Conservation (phyloP, 352 stramenopile species). For the Blastocystis sp. region DNA sequence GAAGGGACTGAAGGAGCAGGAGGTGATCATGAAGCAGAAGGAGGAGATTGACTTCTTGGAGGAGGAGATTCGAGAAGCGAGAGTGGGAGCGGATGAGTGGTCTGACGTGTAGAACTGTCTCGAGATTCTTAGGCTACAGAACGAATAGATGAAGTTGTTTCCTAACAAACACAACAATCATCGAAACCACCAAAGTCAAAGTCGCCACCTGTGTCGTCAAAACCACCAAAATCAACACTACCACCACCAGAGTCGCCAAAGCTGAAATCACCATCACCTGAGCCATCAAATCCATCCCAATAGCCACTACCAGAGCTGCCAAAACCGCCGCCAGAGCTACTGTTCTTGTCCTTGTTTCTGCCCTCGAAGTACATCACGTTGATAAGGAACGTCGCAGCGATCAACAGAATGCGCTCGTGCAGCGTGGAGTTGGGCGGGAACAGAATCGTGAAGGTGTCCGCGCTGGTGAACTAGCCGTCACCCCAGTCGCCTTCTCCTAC, state of each 20-base stretch:
- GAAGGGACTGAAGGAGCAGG: slow-evolving; percentile 31
- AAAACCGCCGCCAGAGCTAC: neutral
- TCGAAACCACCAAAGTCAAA: neutral
- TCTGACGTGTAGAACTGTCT: slow-evolving; percentile 22
- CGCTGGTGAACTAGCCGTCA: slow-evolving; percentile 48
- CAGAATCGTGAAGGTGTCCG: slow-evolving; percentile 43
- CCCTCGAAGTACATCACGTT: slow-evolving; percentile 69
- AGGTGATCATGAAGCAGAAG: slow-evolving; percentile 3
- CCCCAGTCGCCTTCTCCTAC: neutral
- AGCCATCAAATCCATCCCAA: neutral
- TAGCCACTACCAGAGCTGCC: neutral
- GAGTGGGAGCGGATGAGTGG: neutral
- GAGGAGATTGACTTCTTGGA: neutral
- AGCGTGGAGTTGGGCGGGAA: slow-evolving; percentile 68
- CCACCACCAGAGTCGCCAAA: neutral
- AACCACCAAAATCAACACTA: neutral
- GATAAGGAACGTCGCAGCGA: slow-evolving; percentile 59
- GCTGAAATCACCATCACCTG: neutral
- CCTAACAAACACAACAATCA: neutral
- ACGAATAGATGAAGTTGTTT: slow-evolving; percentile 6
- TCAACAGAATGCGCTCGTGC: slow-evolving; percentile 52
- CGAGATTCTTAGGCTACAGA: slow-evolving; percentile 4
- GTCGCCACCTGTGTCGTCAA: neutral
- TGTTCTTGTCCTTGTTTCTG: neutral
- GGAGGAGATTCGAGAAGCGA: slow-evolving; percentile 32